Evolutionary conservation across 345 rosid genomes (phyloP).

Genomic region (Conringia planisiliqua): DNA sequence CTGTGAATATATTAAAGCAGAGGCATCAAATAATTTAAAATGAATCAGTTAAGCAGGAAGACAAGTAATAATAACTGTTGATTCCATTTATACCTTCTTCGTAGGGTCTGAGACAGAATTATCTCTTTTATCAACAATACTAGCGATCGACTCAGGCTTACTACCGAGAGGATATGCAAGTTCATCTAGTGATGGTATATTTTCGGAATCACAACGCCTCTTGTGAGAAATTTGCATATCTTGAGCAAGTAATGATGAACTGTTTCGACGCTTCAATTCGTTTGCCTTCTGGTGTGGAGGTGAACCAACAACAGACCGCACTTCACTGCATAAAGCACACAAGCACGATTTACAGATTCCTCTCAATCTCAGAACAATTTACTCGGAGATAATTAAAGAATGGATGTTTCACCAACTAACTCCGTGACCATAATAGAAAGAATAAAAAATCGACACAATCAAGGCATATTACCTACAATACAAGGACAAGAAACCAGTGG

Average conservation of each 20-base stretch:
- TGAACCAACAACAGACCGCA: conserved; percentile 47
- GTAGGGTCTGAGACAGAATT: conserved; percentile 24
- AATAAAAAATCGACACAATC: not conserved
- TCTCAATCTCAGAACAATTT: not conserved
- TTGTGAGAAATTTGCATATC: conserved; percentile 49
- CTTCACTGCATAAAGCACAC: conserved; percentile 48
- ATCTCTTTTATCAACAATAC: conserved; percentile 33
- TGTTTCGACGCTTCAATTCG: conserved; percentile 52
- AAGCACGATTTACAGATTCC: conserved; percentile 10
- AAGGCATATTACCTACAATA: conserved; percentile 68
- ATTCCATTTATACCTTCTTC: conserved; percentile 43
- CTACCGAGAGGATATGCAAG: conserved; percentile 32
- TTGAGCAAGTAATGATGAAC: conserved; percentile 39
- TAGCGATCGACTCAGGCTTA: conserved; percentile 39
- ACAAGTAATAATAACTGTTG: not conserved
- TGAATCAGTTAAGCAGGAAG: conserved; percentile 14
- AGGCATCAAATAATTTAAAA: not conserved
- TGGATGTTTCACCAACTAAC: not conserved
- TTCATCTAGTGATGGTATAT: conserved; percentile 29
- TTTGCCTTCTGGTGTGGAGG: conserved; percentile 42
- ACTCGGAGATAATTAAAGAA: not conserved
- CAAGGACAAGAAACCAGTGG: conserved; percentile 78
- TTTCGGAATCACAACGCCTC: conserved; percentile 39
- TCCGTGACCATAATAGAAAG: not conserved
- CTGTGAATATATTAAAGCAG: conserved; percentile 26